Percentiles rank a stretch among this genome's conserved stretches.
phyloP scores from a whole-genome alignment of 441 rosid species.

The Geranium incanum region DNA sequence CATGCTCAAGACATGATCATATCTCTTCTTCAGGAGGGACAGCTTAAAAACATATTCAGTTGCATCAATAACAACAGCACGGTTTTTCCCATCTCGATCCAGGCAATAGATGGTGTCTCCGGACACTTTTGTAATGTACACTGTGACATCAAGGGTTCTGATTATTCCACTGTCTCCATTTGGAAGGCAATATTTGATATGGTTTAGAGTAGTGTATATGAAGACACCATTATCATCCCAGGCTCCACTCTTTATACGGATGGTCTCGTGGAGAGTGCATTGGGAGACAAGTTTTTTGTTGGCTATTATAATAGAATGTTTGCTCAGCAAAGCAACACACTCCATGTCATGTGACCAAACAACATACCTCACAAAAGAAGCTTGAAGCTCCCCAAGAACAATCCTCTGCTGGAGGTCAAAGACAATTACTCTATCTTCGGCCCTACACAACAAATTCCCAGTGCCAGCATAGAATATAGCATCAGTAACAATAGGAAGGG shows the following conservation, averaged over 20 bases:
- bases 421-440: constrained; percentile 63
- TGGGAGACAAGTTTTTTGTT: constrained; percentile 63
- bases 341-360: constrained; percentile 85
- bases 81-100: constrained; percentile 79
- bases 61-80: constrained; percentile 54
- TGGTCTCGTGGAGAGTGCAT: constrained; percentile 72
- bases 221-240: constrained; percentile 85
- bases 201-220: constrained; percentile 68
- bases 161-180: constrained; percentile 56
- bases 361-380: constrained; percentile 57
- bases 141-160: constrained; percentile 65
- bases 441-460: constrained; percentile 30
- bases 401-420: constrained; percentile 74
- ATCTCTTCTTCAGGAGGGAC: constrained; percentile 56
- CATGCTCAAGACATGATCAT: constrained; percentile 86
- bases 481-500: constrained; percentile 55
- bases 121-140: constrained; percentile 69
- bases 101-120: constrained; percentile 62
- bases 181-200: constrained; percentile 40
- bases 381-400: constrained; percentile 70
- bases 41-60: constrained; percentile 80
- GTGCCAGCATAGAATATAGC: constrained; percentile 70
- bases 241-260: constrained; percentile 77
- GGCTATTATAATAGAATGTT: constrained; percentile 70
- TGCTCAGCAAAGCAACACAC: constrained; percentile 74